Percentiles rank a stretch among this genome's conserved stretches.
Conservation (phyloP, 805 yeast species). For the Metschnikowia drakensbergensis region DNA sequence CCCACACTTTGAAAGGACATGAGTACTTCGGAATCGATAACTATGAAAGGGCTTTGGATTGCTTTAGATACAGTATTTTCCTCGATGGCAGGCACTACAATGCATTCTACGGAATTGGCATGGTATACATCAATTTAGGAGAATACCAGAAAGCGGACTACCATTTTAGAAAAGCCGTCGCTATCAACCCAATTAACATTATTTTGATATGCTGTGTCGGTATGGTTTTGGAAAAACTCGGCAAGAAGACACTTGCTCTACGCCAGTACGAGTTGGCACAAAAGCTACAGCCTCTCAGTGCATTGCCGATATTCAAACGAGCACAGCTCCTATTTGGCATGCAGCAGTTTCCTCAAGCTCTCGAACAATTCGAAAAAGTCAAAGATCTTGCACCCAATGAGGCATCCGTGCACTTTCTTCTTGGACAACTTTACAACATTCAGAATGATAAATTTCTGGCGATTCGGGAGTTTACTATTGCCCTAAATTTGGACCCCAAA, state of each 20-base stretch:
- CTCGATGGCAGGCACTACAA: conserved; percentile 83
- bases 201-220: conserved; percentile 91
- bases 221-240: conserved; percentile 79
- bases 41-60: conserved; percentile 80
- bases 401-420: conserved; percentile 83
- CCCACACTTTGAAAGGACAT: conserved; percentile 91
- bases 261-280: conserved; percentile 80
- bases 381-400: conserved; percentile 86
- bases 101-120: conserved; percentile 94
- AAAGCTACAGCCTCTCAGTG: conserved; percentile 77
- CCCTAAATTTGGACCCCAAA: conserved; percentile 88
- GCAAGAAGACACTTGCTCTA: conserved; percentile 66
- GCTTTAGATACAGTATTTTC: conserved; percentile 74
- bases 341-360: conserved; percentile 68
- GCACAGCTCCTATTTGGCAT: conserved; percentile 75
- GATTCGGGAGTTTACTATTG: conserved; percentile 79
- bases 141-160: conserved; percentile 78
- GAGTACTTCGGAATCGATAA: conserved; percentile 87
- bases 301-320: conserved; percentile 82
- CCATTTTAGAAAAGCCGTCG: conserved; percentile 82
- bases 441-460: conserved; percentile 74
- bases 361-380: conserved; percentile 68
- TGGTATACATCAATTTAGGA: conserved; percentile 85
- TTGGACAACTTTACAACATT: conserved; percentile 82
- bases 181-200: conserved; percentile 86